A percentile compares a stretch with the other conserved stretches of the same genome.
Evolutionary conservation across 2,329 filamentous ascomycete genomes (phyloP).

Genomic region (Pseudogymnoascus sp.): DNA sequence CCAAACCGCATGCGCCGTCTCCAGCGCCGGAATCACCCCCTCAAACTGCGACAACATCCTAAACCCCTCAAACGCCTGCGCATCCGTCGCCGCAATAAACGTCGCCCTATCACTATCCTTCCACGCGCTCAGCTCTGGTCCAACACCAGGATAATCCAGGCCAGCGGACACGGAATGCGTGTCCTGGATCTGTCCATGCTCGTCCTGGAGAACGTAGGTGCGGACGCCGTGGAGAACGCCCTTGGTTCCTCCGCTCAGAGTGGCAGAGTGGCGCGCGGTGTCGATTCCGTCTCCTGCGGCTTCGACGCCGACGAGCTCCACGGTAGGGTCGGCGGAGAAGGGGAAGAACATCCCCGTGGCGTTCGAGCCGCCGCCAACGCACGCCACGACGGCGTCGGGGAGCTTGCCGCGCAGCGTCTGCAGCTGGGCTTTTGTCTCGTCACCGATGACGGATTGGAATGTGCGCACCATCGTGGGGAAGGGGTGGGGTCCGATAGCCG

Average conservation of each 20-base stretch:
- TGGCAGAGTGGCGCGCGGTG: constrained; percentile 77
- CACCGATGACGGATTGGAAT: constrained; percentile 93
- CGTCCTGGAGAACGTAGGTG: constrained; percentile 89
- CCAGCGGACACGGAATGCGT: constrained; percentile 96
- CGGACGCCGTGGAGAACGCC: constrained; percentile 93
- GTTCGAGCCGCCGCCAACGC: constrained; percentile 91
- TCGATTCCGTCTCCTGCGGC: constrained; percentile 89
- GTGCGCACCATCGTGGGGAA: constrained; percentile 97
- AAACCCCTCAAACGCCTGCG: constrained; percentile 83
- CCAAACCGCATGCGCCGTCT: constrained; percentile 86
- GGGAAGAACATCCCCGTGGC: constrained; percentile 98
- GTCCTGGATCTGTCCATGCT: constrained; percentile 85
- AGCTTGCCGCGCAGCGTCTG: constrained; percentile 74
- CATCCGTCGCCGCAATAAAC: constrained; percentile 86
- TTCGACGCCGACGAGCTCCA: constrained; percentile 89
- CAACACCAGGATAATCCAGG: constrained; percentile 94
- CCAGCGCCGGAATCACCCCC: constrained; percentile 92
- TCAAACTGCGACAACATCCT: constrained; percentile 75
- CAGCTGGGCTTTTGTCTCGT: constrained; percentile 92
- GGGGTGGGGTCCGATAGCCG: constrained; percentile 92
- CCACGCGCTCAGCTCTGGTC: constrained; percentile 85
- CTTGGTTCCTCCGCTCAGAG: constrained; percentile 75
- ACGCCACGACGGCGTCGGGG: constrained; percentile 92
- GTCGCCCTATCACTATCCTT: constrained; percentile 81
- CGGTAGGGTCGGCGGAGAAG: constrained; percentile 74